These are phyloP conservation scores for Cucurbita argyrosperma DNA, from an alignment of 306 rosid genomes.

Conservation along the genomic window DNA sequence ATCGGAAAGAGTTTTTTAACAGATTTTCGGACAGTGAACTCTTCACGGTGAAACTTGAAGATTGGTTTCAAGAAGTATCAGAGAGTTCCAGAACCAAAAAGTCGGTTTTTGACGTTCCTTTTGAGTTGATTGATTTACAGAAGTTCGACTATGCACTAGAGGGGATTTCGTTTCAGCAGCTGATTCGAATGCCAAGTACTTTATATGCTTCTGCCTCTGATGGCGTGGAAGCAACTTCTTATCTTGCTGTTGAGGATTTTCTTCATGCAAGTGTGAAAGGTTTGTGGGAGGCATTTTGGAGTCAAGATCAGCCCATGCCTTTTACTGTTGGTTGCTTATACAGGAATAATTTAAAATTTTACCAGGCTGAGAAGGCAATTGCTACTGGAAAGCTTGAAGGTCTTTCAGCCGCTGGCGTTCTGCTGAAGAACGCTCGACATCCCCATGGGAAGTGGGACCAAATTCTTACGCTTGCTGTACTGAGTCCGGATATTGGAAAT, in stretches of 20 bases:
- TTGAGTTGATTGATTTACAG: slow-evolving; percentile 88
- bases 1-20: slow-evolving; percentile 62
- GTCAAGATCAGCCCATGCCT: slow-evolving; percentile 82
- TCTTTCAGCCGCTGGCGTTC: slow-evolving; percentile 71
- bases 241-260: slow-evolving; percentile 85
- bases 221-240: slow-evolving; percentile 77
- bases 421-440: slow-evolving; percentile 71
- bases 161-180: slow-evolving; percentile 91
- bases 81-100: slow-evolving; percentile 26
- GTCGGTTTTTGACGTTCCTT: slow-evolving; percentile 70
- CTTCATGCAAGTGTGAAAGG: slow-evolving; percentile 86
- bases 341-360: slow-evolving; percentile 64
- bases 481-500: slow-evolving; percentile 66
- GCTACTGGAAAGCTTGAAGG: slow-evolving; percentile 75
- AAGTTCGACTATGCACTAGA: slow-evolving; percentile 94
- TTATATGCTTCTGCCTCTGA: slow-evolving; percentile 74
- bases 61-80: slow-evolving; percentile 57
- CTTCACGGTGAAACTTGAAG: slow-evolving; percentile 47
- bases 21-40: slow-evolving; percentile 55
- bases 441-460: slow-evolving; percentile 92
- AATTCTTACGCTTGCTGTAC: slow-evolving; percentile 68
- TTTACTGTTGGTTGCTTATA: slow-evolving; percentile 70
- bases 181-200: slow-evolving; percentile 84
- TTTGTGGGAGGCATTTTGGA: slow-evolving; percentile 97
- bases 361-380: slow-evolving; percentile 80